Conservation (phyloP, 2,329 filamentous ascomycete species). For the Apiospora kogelbergensis region DNA sequence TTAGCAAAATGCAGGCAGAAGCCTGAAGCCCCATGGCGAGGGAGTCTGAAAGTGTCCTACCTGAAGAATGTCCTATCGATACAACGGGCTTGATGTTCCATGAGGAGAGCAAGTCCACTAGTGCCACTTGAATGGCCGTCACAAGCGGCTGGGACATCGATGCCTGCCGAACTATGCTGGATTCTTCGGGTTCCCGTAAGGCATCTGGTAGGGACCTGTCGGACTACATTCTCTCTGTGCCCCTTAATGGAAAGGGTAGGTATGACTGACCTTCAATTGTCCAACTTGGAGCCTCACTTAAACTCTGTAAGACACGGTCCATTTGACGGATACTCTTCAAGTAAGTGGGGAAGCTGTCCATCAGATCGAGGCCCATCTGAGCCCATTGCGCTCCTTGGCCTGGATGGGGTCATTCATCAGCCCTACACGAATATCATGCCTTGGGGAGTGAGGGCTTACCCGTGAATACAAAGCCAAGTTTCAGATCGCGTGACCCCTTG, state of each 20-base stretch:
- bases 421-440: too few species aligned
- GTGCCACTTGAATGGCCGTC: slow-evolving; percentile 34
- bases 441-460: slow-evolving; percentile 18
- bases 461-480: neutral
- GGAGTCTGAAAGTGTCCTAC: too few species aligned
- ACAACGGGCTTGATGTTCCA: slow-evolving; percentile 31
- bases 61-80: slow-evolving; percentile 38
- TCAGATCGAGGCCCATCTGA: slow-evolving; percentile 24
- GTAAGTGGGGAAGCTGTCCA: slow-evolving; percentile 13
- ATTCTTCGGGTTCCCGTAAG: slow-evolving; percentile 20
- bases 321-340: slow-evolving; percentile 11
- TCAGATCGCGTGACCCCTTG: neutral
- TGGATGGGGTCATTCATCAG: too few species aligned
- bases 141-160: slow-evolving; percentile 36
- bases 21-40: neutral
- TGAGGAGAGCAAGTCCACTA: slow-evolving; percentile 33
- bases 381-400: slow-evolving; percentile 35
- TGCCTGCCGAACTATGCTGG: slow-evolving; percentile 26
- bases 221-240: neutral
- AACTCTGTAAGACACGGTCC: slow-evolving; percentile 12
- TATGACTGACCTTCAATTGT: neutral
- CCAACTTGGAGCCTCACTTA: slow-evolving; percentile 13
- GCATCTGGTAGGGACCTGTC: slow-evolving; percentile 3
- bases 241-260: neutral
- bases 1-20: neutral